Conservation (phyloP, 495 filamentous ascomycete species). For the Daldinia concentrica region DNA sequence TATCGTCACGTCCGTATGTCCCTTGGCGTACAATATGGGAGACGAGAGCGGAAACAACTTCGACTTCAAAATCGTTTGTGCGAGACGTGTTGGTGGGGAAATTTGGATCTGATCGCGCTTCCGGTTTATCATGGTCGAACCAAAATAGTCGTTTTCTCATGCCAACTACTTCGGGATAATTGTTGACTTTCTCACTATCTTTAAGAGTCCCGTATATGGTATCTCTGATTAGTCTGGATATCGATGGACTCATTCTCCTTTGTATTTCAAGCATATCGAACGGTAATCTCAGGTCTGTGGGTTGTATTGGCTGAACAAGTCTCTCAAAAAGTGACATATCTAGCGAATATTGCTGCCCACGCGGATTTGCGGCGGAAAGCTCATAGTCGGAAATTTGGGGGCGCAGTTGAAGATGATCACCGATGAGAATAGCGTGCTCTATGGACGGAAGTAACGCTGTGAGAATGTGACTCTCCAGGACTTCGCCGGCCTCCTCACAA, state of each 20-base stretch:
- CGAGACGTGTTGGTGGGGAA: conserved; percentile 60
- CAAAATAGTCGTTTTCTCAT: background rate
- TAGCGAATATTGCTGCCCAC: conserved; percentile 66
- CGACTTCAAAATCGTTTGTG: conserved; percentile 69
- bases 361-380: conserved; percentile 59
- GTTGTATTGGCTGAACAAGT: conserved; percentile 58
- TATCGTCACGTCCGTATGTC: conserved; percentile 65
- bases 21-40: conserved; percentile 73
- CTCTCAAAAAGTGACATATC: conserved; percentile 76
- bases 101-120: conserved; percentile 50
- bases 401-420: conserved; percentile 77
- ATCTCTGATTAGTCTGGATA: background rate
- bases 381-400: conserved; percentile 67
- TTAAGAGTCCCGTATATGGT: background rate
- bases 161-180: background rate
- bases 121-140: conserved; percentile 60
- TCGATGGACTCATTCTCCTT: background rate
- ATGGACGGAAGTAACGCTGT: conserved; percentile 72
- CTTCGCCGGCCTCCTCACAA: conserved; percentile 80
- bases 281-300: conserved; percentile 6
- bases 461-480: conserved; percentile 74
- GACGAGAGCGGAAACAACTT: conserved; percentile 69
- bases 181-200: background rate
- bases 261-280: background rate
- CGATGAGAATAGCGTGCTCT: conserved; percentile 78